Evolutionary conservation across 164 flowering plant species (phyloP).

Genomic region (Kalanchoe fedtschenkoi): DNA sequence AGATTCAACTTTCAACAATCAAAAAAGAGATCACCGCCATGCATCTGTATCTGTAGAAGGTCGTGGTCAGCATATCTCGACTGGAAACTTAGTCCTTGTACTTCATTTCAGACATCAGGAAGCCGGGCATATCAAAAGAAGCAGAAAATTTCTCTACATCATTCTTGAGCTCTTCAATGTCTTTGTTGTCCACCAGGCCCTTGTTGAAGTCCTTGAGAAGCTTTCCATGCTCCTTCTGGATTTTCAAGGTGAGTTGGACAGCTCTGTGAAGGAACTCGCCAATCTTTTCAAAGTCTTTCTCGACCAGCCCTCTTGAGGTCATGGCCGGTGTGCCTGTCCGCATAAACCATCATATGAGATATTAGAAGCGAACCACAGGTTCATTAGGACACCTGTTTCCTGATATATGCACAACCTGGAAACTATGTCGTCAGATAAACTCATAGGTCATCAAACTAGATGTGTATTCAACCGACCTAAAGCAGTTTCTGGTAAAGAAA

Average conservation of each 20-base stretch:
- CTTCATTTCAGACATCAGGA: conserved; percentile 78
- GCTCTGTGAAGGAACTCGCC: conserved; percentile 95
- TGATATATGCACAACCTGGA: too few species aligned
- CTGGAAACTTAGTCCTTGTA: conserved; percentile 59
- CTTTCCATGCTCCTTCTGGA: conserved; percentile 88
- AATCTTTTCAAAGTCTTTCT: conserved; percentile 97
- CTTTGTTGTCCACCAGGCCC: conserved; percentile 89
- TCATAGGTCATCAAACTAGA: too few species aligned
- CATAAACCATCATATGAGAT: neutral
- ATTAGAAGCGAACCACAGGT: too few species aligned
- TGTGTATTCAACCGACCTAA: too few species aligned
- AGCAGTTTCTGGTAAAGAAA: too few species aligned
- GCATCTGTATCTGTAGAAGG: neutral
- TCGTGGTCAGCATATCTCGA: neutral
- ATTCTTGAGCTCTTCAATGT: conserved; percentile 76
- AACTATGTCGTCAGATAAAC: too few species aligned
- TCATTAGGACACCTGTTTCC: too few species aligned
- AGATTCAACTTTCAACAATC: neutral
- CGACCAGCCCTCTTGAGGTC: conserved; percentile 96
- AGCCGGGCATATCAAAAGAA: conserved; percentile 98
- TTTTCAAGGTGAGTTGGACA: conserved; percentile 56
- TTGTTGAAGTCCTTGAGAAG: conserved; percentile 99
- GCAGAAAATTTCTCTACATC: conserved; percentile 83
- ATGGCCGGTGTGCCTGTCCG: conserved; percentile 88
- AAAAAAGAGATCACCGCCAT: neutral